Evolutionary conservation across 441 rosid species (phyloP).

Genomic region (Oxalis stricta): DNA sequence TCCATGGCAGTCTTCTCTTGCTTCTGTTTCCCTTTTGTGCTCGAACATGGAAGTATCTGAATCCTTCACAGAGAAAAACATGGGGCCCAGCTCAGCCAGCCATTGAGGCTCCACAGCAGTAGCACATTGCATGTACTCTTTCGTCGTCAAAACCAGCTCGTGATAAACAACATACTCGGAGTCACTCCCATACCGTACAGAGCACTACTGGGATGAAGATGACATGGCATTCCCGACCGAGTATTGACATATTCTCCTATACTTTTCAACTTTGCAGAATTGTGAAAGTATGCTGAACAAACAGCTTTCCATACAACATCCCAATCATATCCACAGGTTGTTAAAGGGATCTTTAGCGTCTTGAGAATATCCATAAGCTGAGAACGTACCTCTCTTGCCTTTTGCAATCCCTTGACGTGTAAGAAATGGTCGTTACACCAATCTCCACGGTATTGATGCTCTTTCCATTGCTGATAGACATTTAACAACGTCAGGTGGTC

Average conservation of each 20-base stretch:
- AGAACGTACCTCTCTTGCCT: slow-evolving; percentile 90
- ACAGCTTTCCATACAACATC: slow-evolving; percentile 75
- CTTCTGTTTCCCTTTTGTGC: slow-evolving; percentile 84
- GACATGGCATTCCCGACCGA: slow-evolving; percentile 89
- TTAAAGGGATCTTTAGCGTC: slow-evolving; percentile 67
- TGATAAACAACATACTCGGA: slow-evolving; percentile 93
- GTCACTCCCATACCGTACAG: slow-evolving; percentile 77
- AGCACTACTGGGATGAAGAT: slow-evolving; percentile 92
- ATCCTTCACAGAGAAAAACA: slow-evolving; percentile 92
- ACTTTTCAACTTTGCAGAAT: slow-evolving; percentile 78
- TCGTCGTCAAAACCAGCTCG: slow-evolving; percentile 70
- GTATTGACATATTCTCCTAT: slow-evolving; percentile 85
- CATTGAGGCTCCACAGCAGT: slow-evolving; percentile 92
- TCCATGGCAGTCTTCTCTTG: slow-evolving; percentile 93
- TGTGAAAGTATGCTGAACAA: slow-evolving; percentile 93
- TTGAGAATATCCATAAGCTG: slow-evolving; percentile 90
- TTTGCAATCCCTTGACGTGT: slow-evolving; percentile 76
- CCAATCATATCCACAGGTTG: slow-evolving; percentile 67
- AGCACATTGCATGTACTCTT: slow-evolving; percentile 96
- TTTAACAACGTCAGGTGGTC: slow-evolving; percentile 81
- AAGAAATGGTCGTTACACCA: slow-evolving; percentile 86
- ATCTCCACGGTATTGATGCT: slow-evolving; percentile 82
- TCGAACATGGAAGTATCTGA: slow-evolving; percentile 78
- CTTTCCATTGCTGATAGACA: slow-evolving; percentile 89
- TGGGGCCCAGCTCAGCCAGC: slow-evolving; percentile 89